These are phyloP conservation scores for Beauveria australis DNA, from an alignment of 2,329 filamentous ascomycete species.

Conservation along the genomic window DNA sequence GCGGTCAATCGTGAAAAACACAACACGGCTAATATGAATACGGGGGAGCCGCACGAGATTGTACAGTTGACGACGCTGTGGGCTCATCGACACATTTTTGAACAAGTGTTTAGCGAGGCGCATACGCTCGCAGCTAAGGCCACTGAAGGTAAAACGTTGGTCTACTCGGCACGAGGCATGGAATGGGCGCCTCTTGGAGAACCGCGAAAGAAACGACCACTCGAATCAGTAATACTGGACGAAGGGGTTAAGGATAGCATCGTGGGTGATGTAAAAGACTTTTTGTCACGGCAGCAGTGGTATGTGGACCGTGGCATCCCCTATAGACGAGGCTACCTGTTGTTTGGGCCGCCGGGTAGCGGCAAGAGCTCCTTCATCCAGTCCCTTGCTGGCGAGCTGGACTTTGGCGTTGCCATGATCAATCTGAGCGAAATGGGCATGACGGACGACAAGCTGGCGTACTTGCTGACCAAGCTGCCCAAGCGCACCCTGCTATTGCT, in stretches of 20 bases:
- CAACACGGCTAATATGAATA: conserved; percentile 68
- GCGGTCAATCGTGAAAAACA: conserved; percentile 82
- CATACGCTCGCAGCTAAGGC: conserved; percentile 70
- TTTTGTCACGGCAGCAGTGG: conserved; percentile 72
- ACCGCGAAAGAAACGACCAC: conserved; percentile 74
- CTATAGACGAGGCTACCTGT: conserved; percentile 79
- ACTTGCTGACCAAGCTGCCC: conserved; percentile 77
- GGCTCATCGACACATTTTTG: conserved; percentile 79
- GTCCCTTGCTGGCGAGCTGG: conserved; percentile 82
- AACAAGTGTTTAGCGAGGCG: conserved; percentile 81
- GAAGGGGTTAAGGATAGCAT: conserved; percentile 75
- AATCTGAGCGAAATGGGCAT: conserved; percentile 85
- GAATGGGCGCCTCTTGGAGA: conserved; percentile 82
- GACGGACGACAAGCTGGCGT: conserved; percentile 81
- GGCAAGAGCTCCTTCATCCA: conserved; percentile 97
- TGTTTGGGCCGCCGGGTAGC: conserved; percentile 83
- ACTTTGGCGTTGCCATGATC: conserved; percentile 87
- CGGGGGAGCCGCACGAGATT: conserved; percentile 88
- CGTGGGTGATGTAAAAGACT: conserved; percentile 73
- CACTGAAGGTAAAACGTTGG: conserved; percentile 85
- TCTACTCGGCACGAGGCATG: conserved; percentile 78
- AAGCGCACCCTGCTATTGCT: conserved; percentile 73
- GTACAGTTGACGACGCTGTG: conserved; percentile 89
- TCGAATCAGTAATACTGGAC: conserved; percentile 82
- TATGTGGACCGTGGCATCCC: conserved; percentile 93